Evolutionary conservation across 2,329 filamentous ascomycete genomes (phyloP).

Genomic region (Penicillium sp.): DNA sequence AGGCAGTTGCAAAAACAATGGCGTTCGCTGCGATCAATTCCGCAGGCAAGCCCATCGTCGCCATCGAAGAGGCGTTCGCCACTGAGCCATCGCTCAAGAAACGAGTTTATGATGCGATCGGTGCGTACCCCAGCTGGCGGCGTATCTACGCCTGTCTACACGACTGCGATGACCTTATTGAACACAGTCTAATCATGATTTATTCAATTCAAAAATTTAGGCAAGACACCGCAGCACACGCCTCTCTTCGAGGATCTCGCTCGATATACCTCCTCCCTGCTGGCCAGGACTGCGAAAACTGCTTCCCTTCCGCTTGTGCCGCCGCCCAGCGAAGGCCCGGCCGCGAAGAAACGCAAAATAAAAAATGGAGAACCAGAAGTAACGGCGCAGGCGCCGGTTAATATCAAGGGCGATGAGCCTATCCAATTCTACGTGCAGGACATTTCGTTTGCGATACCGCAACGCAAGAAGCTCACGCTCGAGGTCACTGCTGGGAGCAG

Average conservation of each 20-base stretch:
- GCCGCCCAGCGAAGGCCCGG: conserved; percentile 34
- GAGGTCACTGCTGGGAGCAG: conserved; percentile 51
- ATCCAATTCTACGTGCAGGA: conserved; percentile 54
- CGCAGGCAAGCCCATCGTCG: conserved; percentile 25
- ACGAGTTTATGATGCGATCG: conserved; percentile 47
- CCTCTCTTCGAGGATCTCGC: conserved; percentile 54
- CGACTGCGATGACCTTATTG: conserved; percentile 5
- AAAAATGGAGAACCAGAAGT: conserved; percentile 38
- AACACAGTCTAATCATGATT: conserved; percentile 16
- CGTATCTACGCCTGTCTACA: conserved; percentile 9
- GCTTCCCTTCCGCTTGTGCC: conserved; percentile 29
- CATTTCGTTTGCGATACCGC: conserved; percentile 62
- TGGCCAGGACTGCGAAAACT: conserved; percentile 33
- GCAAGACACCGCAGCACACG: conserved; percentile 38
- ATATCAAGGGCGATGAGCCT: conserved; percentile 36
- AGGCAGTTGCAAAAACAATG: conserved; percentile 34
- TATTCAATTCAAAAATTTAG: conserved; percentile 25
- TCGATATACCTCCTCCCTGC: conserved; percentile 44
- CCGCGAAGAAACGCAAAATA: conserved; percentile 54
- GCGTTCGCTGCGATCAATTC: conserved; percentile 41
- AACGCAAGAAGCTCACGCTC: conserved; percentile 64
- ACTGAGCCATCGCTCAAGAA: conserved; percentile 41
- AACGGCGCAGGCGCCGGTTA: conserved; percentile 32
- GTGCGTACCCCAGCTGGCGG: conserved; percentile 31
- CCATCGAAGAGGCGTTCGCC: conserved; percentile 46